Evolutionary conservation across 2,329 filamentous ascomycete species (phyloP), one percentile per base, ranked within the genome.

Genomic region (Phyllosticta citriasiana): DNA sequence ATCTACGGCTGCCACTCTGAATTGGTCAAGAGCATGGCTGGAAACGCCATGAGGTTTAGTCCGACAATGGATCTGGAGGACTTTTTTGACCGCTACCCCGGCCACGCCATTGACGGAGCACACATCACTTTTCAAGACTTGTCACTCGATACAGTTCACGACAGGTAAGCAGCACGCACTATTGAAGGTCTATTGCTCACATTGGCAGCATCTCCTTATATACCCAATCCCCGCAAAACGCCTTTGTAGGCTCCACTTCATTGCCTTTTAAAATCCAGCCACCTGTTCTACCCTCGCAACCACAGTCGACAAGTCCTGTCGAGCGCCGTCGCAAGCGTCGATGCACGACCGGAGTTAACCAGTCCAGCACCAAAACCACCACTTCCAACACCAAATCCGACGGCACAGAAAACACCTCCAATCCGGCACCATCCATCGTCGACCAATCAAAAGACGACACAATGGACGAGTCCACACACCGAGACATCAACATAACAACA

Each of bases 51-150:
- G 80, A 79, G 88, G 9, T 91, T 90, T 66, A 86, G 86, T 0
- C 87, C 89, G 0, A 88, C 89, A 1, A 93, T 94, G 68, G 89
- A 94, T 64, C 82, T 92, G 14, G 90, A 94, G 65, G 89, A 94
- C 69, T 95, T 95, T 73, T 92, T 94, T 67, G 89, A 94, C 67
- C 82, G 91, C 27, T 96, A 96, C 22, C 85, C 84, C 0, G 87
- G 85, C 0, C 80, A 84, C 61, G 78, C 80, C 4, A 89, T 94
- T 60, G 89, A 94, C 67, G 84, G 88, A 1, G 85, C 88, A 1
- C 88, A 91, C 68, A 78, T 93, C 47, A 87, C 83, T 16, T 83
- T 94, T 59, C 76, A 82, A 1, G 88, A 93, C 66, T 81, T 88
- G 1, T 73, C 81, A 7, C 74, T 86, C 14, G 86, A 89, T 64